Base-by-base conservation (phyloP, 2,329 filamentous ascomycete species). In the Calycina herbarum region DNA sequence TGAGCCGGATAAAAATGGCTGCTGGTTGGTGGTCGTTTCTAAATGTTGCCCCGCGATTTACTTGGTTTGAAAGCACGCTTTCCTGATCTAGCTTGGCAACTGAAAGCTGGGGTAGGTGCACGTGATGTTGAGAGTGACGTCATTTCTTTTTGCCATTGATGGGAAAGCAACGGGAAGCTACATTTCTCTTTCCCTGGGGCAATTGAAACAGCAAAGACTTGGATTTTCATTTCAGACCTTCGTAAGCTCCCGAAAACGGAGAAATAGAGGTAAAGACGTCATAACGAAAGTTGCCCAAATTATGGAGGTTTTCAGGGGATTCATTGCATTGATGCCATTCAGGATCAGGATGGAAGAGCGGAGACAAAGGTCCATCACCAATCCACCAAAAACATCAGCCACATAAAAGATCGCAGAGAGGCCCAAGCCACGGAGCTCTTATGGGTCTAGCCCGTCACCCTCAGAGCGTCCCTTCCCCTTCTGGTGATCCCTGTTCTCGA, bases 361-460 rank as follows among this genome's bases (percentile, higher is more conserved):
- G 45, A 51, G 45, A 51, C 20, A 51, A 51, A 51, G 45, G 45
- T 51, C 45, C 45, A 51, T 51, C 45, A 24, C n/a, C 45, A 20
- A 31, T 31, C 5, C 5, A 5, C 29, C 7, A 54, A 54, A 54
- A 54, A 8, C 20, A 54, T 24, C 48, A 7, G 27, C 24, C 48
- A 24, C 7, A 20, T 4, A 11, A 54, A 51, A 24, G 48, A 54
- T 54, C 48, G 10, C 20, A 27, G 10, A 54, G 48, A 54, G 48
- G 48, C 48, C 48, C 48, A 54, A 54, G 48, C 48, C 48, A 54
- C 48, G 13, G 48, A 54, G 20, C 48, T 54, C n/a, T 27, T 54
- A 27, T 54, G 20, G 48, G 48, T 54, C 48, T 54, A 54, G 48
- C 48, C 48, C 48, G 3, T 33, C 31, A 33, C 48, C 48, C 31